A percentile compares a stretch with the other conserved stretches of the same genome.
phyloP scores from a whole-genome alignment of 116 monocot genomes.

The Trichopus zeylanicus region DNA sequence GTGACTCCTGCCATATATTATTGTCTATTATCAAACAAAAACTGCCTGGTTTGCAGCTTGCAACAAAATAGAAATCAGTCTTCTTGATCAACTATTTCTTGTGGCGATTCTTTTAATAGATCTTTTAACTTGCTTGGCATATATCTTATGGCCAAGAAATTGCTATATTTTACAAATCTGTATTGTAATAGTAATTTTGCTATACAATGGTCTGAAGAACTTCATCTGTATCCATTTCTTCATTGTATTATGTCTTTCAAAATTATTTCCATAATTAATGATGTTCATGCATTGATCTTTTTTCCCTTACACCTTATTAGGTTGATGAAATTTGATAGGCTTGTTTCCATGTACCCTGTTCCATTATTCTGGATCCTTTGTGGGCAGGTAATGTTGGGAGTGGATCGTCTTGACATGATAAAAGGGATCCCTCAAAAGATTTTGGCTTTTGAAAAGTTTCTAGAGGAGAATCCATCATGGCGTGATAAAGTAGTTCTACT shows the following conservation, averaged over 20 bases:
- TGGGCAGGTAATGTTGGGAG: constrained; percentile 85
- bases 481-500: constrained; percentile 87
- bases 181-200: background rate
- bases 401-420: constrained; percentile 96
- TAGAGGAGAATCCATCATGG: constrained; percentile 85
- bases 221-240: too few species aligned
- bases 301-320: background rate
- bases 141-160: background rate
- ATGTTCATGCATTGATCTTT: background rate
- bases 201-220: too few species aligned
- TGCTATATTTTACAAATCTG: background rate
- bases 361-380: background rate
- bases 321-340: background rate
- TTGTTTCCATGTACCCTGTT: background rate
- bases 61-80: background rate
- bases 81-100: background rate
- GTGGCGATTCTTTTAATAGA: background rate
- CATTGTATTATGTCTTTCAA: background rate
- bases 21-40: background rate
- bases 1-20: background rate
- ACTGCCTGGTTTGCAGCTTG: background rate
- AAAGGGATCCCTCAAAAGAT: constrained; percentile 99
- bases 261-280: background rate
- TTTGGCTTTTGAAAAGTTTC: constrained; percentile 96
- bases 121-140: background rate